Percentiles rank a stretch among this genome's conserved stretches.
phyloP scores from a whole-genome alignment of 78 protist species.

The Dictyostelium citrinum region DNA sequence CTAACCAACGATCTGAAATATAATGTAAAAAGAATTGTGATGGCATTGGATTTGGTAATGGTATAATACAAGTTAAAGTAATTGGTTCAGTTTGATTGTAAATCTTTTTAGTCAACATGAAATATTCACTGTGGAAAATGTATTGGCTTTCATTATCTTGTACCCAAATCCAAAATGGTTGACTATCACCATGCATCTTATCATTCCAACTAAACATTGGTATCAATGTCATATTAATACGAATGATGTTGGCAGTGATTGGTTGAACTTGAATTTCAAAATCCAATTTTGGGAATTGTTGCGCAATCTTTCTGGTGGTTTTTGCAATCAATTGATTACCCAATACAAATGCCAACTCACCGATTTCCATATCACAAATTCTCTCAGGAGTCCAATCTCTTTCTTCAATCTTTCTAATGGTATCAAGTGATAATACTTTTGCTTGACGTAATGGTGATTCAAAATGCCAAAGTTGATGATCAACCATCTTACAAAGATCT shows the following conservation, averaged over 20 bases:
- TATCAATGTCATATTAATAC: conserved; percentile 76
- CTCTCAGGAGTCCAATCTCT: conserved; percentile 63
- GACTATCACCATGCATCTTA: conserved; percentile 78
- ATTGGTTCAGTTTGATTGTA: conserved; percentile 40
- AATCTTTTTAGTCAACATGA: conserved; percentile 76
- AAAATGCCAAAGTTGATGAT: conserved; percentile 89
- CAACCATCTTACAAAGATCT: conserved; percentile 89
- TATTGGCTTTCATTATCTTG: conserved; percentile 84
- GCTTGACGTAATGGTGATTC: conserved; percentile 90
- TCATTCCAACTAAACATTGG: conserved; percentile 85
- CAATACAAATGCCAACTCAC: conserved; percentile 88
- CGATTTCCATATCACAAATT: conserved; percentile 86
- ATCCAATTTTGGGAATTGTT: conserved; percentile 88
- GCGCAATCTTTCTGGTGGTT: conserved; percentile 49
- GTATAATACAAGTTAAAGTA: conserved; percentile 86
- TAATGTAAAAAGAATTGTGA: conserved; percentile 92
- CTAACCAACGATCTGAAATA: conserved; percentile 95
- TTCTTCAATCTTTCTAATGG: conserved; percentile 76
- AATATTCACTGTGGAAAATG: conserved; percentile 93
- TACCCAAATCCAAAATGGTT: conserved; percentile 92
- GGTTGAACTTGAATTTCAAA: conserved; percentile 91
- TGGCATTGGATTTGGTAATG: conserved; percentile 94
- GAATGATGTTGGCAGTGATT: conserved; percentile 93
- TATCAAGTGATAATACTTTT: conserved; percentile 10
- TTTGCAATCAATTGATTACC: conserved; percentile 56